Percentiles rank a stretch among this genome's conserved stretches.
These are phyloP conservation scores for Colletotrichum destructivum DNA, from an alignment of 2,329 filamentous ascomycete species.

Conservation along the genomic window DNA sequence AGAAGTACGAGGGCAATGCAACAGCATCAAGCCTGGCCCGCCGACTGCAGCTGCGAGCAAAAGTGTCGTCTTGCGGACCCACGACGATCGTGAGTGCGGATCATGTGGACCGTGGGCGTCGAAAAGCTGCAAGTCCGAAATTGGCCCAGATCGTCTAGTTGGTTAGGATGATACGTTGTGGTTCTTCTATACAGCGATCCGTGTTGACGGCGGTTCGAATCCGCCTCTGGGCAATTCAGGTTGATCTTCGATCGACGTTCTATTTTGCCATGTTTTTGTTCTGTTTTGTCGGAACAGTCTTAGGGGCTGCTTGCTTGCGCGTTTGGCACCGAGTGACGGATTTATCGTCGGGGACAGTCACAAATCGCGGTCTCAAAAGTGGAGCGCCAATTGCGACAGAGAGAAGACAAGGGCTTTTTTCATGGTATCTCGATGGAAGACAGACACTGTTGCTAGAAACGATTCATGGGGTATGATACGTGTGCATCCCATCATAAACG, in stretches of 20 bases:
- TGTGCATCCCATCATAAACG: conserved; percentile 12
- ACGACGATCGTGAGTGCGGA: not conserved
- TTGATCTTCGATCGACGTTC: not conserved
- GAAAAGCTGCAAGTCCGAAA: not conserved
- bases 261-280: not conserved
- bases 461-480: not conserved
- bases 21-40: not conserved
- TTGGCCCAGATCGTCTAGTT: conserved; percentile 13
- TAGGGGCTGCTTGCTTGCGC: too few relatives aligned
- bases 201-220: conserved; percentile 17
- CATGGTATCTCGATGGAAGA: not conserved
- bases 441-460: not conserved
- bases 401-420: not conserved
- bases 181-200: conserved; percentile 18
- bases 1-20: too few relatives aligned
- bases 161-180: conserved; percentile 18
- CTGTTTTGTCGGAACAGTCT: not conserved
- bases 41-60: too few relatives aligned
- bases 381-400: not conserved
- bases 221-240: conserved; percentile 3
- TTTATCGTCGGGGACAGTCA: too few relatives aligned
- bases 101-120: not conserved
- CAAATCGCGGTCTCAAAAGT: too few relatives aligned
- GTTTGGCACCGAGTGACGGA: too few relatives aligned
- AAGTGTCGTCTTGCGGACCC: too few relatives aligned